phyloP scores from a whole-genome alignment of 106 monocot genomes.

The Xerophyta viscosa region DNA sequence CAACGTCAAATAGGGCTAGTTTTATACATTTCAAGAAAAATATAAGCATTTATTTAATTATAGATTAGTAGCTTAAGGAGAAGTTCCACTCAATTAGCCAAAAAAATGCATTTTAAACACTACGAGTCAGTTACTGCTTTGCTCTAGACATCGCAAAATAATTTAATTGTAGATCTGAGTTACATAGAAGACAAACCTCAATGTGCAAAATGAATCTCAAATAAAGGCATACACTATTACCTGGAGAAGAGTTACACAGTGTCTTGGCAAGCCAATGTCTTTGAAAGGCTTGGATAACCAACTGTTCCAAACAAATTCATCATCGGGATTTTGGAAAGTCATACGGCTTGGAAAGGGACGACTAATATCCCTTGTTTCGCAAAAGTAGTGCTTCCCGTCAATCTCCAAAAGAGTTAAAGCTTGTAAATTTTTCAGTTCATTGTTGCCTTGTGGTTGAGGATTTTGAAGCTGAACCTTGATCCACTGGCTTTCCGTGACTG shows the following conservation, averaged over 20 bases:
- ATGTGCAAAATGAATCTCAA: not conserved
- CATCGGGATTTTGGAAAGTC: conserved; percentile 65
- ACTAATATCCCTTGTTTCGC: conserved; percentile 91
- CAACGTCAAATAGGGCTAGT: no score
- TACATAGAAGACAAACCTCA: not conserved
- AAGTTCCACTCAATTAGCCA: no score
- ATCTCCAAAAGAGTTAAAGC: conserved; percentile 83
- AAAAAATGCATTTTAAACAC: no score
- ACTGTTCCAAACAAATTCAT: conserved; percentile 95
- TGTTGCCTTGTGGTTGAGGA: conserved; percentile 79
- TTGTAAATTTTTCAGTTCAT: conserved; percentile 70
- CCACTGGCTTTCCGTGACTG: conserved; percentile 83
- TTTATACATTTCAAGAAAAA: no score
- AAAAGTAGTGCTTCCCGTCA: conserved; percentile 94
- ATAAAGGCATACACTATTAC: conserved; percentile 16
- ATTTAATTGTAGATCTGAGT: no score
- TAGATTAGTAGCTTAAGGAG: no score
- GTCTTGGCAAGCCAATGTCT: conserved; percentile 76
- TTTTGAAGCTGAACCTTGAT: conserved; percentile 79
- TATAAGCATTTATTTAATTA: no score
- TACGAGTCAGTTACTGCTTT: no score
- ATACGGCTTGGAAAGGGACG: conserved; percentile 81
- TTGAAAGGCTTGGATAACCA: conserved; percentile 94
- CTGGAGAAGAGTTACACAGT: conserved; percentile 91
- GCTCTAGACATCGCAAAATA: no score